These are phyloP conservation scores for Crithidia sp. DNA, from an alignment of 208 protist genomes.

Conservation along the genomic window DNA sequence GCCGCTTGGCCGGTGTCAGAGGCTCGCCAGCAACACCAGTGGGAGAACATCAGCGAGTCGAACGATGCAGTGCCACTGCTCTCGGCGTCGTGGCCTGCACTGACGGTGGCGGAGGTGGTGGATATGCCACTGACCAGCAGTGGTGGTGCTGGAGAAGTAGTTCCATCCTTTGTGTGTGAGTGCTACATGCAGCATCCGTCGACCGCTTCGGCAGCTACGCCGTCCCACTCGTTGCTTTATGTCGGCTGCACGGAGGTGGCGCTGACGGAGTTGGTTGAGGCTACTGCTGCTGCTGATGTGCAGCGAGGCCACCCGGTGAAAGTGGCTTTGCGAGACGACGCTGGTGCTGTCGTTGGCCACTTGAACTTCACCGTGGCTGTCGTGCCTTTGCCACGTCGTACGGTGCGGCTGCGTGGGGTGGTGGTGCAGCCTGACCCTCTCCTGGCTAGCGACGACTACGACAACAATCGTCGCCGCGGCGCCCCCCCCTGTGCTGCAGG, in stretches of 20 bases:
- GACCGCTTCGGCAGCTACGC: background rate
- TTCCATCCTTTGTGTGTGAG: constrained; percentile 7
- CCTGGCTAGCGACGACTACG: background rate
- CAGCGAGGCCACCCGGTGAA: background rate
- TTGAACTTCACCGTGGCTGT: constrained; percentile 12
- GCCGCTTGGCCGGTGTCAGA: constrained; percentile 2
- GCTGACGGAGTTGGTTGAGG: constrained; percentile 3
- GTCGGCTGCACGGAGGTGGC: constrained; percentile 9
- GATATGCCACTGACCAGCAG: background rate
- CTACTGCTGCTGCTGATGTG: background rate
- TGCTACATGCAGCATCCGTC: constrained; percentile 6
- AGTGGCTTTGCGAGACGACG: constrained; percentile 11
- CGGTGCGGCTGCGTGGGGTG: constrained; percentile 5
- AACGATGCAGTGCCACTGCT: background rate
- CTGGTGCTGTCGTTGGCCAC: constrained; percentile 1
- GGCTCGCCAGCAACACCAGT: background rate
- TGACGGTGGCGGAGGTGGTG: constrained; percentile 1
- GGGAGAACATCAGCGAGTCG: background rate
- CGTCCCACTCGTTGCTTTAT: background rate
- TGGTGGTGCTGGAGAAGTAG: too few species aligned
- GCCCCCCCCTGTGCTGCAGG: background rate
- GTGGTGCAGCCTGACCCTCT: constrained; percentile 3
- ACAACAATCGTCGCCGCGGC: background rate
- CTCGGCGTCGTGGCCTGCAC: constrained; percentile 11
- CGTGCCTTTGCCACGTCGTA: constrained; percentile 10